Evolutionary conservation across 148 eudicot genomes (phyloP).

Genomic region (Rhododendron vialii): DNA sequence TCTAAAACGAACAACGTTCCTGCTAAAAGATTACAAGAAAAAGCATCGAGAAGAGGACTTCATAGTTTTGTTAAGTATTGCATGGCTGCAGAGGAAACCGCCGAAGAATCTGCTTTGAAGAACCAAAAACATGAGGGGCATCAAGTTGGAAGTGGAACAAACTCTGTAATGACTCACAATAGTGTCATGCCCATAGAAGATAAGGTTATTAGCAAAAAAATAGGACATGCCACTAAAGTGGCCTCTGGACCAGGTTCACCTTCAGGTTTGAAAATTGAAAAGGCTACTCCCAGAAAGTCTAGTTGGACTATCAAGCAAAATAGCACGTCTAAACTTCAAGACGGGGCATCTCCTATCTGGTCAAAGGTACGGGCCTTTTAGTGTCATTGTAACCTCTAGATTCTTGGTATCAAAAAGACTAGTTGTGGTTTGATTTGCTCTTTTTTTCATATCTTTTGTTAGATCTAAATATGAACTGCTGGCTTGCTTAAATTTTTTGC

Average conservation of each 20-base stretch:
- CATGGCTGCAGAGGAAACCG: not conserved
- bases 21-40: not conserved
- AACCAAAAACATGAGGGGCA: not conserved
- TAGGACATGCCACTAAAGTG: not conserved
- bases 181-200: not conserved
- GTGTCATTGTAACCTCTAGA: not conserved
- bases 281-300: constrained; percentile 2
- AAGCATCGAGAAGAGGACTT: not conserved
- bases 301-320: not conserved
- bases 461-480: not conserved
- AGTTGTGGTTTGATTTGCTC: not conserved
- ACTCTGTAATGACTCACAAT: not conserved
- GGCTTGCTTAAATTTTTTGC: not conserved
- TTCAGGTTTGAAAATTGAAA: constrained; percentile 11
- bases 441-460: not conserved
- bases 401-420: not conserved
- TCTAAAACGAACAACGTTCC: not conserved
- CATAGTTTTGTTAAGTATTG: not conserved
- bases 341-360: not conserved
- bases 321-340: constrained; percentile 1
- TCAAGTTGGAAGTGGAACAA: not conserved
- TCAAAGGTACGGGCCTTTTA: constrained; percentile 11
- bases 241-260: not conserved
- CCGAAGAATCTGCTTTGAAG: not conserved
- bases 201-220: not conserved